Percentiles rank a stretch among this genome's conserved stretches.
phyloP scores from a whole-genome alignment of 1,284 basidiomycete genomes.

The Tetrapyrgos nigripes region DNA sequence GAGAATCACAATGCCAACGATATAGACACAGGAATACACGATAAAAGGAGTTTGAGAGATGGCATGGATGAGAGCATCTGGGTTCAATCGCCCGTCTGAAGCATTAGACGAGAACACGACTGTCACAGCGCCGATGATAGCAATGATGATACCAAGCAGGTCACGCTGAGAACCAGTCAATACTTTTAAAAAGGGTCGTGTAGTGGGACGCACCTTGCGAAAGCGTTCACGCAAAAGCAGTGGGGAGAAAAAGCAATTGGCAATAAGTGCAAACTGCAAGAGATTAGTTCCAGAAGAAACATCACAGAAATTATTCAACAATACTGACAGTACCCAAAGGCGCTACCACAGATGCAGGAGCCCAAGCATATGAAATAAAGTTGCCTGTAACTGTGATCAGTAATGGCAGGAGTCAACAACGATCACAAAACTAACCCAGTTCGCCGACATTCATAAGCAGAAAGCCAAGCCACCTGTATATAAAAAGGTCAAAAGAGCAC shows the following conservation, averaged over 20 bases:
- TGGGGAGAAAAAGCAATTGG: conserved; percentile 95
- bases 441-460: conserved; percentile 92
- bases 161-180: conserved; percentile 61
- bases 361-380: conserved; percentile 84
- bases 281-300: conserved; percentile 14
- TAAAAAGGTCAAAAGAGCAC: background rate
- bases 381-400: conserved; percentile 71
- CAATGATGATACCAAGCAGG: conserved; percentile 85
- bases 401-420: conserved; percentile 45
- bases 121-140: conserved; percentile 86
- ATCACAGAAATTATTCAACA: conserved; percentile 1
- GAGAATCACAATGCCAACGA: conserved; percentile 61
- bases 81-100: conserved; percentile 73
- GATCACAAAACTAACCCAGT: conserved; percentile 88
- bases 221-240: conserved; percentile 84
- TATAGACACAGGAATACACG: conserved; percentile 72
- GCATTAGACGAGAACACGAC: conserved; percentile 87
- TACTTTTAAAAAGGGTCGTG: conserved; percentile 11
- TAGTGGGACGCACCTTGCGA: conserved; percentile 54
- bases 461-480: conserved; percentile 87
- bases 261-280: conserved; percentile 83
- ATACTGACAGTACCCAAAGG: conserved; percentile 87
- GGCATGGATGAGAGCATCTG: conserved; percentile 72
- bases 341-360: conserved; percentile 77
- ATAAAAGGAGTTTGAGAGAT: conserved; percentile 78